Evolutionary conservation across 768 basidiomycete genomes (phyloP), one percentile per base, ranked within the genome.

Genomic region (Lactifluus rugatus): DNA sequence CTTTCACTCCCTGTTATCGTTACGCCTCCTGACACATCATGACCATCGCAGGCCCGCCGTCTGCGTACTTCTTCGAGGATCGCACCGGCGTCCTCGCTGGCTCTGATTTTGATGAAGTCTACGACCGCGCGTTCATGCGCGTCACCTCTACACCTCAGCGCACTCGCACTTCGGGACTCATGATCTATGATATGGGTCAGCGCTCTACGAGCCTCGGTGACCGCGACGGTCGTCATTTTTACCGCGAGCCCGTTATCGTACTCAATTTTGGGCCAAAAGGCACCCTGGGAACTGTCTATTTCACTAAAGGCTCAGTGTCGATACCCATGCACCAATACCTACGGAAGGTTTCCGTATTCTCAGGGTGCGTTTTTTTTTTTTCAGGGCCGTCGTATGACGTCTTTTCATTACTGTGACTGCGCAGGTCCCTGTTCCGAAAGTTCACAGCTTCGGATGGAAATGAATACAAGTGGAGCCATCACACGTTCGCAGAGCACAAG

Each of bases 21-120:
- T 23, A 21, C 39, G n/a, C 34, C 26, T 25, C 41, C 21, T 36
- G 13, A 23, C 51, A 36, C 25, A 37, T 37, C 36, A 64, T 64
- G 63, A 64, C 63, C 3, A 64, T 64, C 36, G 34, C 53, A 23
- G 61, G 57, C 21, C 63, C 61, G 39, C 63, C 63, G 48, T 54
- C 63, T 10, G 63, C 83, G 17, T 79, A 79, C 62, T 78, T 78
- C 47, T 76, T 87, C 45, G 86, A 88, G 68, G 85, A 88, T 72
- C 80, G 83, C 47, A 83, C 85, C 0, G 84, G 80, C 19, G 69
- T 71, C 14, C 69, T 78, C 58, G 72, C 75, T 13, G 70, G 72
- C 48, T 77, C 84, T 1, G 85, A 89, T 74, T 88, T 81, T 61
- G 85, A 87, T 67, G 87, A 89, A 64, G 79, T 87, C 63, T 89